phyloP scores from a whole-genome alignment of 164 flowering plant species.

The Warburgia ugandensis region DNA sequence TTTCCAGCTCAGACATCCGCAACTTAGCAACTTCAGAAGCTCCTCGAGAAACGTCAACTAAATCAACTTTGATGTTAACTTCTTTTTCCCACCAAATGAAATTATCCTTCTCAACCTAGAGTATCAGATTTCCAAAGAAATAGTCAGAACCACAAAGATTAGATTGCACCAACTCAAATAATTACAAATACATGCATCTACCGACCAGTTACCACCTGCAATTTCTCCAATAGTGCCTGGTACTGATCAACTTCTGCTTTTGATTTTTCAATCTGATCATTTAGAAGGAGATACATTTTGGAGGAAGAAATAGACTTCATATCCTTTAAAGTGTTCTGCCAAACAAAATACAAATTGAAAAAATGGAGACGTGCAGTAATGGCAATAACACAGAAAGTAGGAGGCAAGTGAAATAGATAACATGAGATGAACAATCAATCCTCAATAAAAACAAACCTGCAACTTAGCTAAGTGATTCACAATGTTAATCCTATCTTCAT shows the following conservation, averaged over 20 bases:
- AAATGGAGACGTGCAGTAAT: too few relatives aligned
- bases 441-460: slow-evolving; percentile 66
- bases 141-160: slow-evolving; percentile 12
- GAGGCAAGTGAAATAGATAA: too few relatives aligned
- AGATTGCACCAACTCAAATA: slow-evolving; percentile 7
- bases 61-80: slow-evolving; percentile 50
- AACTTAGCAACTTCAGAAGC: slow-evolving; percentile 46
- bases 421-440: background rate
- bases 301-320: slow-evolving; percentile 57
- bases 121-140: slow-evolving; percentile 4
- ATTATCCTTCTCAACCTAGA: slow-evolving; percentile 73
- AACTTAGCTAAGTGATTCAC: slow-evolving; percentile 41
- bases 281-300: slow-evolving; percentile 38
- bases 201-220: slow-evolving; percentile 84
- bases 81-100: slow-evolving; percentile 77
- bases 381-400: too few relatives aligned
- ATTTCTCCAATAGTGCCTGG: slow-evolving; percentile 61
- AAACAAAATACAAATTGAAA: slow-evolving; percentile 10
- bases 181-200: slow-evolving; percentile 29
- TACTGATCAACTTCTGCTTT: slow-evolving; percentile 58
- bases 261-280: slow-evolving; percentile 67
- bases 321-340: slow-evolving; percentile 76
- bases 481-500: slow-evolving; percentile 61
- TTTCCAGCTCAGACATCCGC: slow-evolving; percentile 45
- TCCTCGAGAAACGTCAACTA: slow-evolving; percentile 60